Evolutionary conservation across 1,284 basidiomycete species (phyloP), one percentile per base, ranked within the genome.

Genomic region (Ganoderma resinaceum): DNA sequence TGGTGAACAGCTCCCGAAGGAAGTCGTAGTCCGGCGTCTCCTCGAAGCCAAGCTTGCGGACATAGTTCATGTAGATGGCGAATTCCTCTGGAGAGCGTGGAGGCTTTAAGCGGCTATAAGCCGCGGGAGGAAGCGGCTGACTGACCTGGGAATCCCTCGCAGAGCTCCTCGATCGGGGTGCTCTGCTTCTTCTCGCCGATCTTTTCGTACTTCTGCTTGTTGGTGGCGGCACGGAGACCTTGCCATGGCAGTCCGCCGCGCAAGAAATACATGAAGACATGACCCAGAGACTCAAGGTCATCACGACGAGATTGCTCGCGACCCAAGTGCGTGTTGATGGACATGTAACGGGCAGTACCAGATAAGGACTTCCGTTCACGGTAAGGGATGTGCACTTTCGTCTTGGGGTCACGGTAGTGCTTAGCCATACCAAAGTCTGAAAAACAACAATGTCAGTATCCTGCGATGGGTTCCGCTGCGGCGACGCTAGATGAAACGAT

Each of bases 231-330:
- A 80, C 95, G 91, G 73, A 98, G 86, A 62, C 96, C 96, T 80
- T 98, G 96, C 96, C 96, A 98, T 40, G 96, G 95, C 61, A 98
- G 87, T 62, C 94, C 93, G 53, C 96, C 96, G 20, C 96, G 91
- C 76, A 98, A 83, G 83, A 98, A 98, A 82, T 98, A 98, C 95
- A 99, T 97, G 84, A 99, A 98, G 65, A 99, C 97, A 80, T 99
- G 96, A 0, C 97, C 96, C 65, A 98, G 84, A 35, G 95, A 96
- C 82, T 98, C 96, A 71, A 98, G 84, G 80, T 98, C 96, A 79
- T 98, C 96, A 73, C 96, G 87, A 72, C 96, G 91, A 60, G 95
- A 96, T 83, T 88, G 87, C 84, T 95, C 95, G 74, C 96, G 90
- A 53, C 97, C 97, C 75, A 99, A 85, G 81, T 99, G 97, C 29